phyloP scores from a whole-genome alignment of 768 basidiomycete genomes.

The Podaxis rugospora region DNA sequence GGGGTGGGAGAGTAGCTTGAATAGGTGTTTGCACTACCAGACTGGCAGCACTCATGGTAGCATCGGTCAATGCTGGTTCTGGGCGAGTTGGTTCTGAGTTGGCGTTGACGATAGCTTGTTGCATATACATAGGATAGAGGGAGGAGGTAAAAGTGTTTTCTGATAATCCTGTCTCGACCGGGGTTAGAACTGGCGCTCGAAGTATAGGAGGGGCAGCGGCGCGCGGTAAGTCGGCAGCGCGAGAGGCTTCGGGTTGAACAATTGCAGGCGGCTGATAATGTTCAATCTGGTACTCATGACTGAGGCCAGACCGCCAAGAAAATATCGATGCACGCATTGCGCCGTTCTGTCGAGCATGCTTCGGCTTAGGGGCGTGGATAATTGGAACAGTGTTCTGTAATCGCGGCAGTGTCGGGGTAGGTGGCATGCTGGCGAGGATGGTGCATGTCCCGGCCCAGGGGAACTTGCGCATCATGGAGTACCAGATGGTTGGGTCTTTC shows the following conservation, averaged over 20 bases:
- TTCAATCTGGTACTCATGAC: conserved; percentile 45
- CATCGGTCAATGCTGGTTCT: conserved; percentile 23
- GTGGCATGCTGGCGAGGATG: conserved; percentile 28
- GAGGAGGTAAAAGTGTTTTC: conserved; percentile 17
- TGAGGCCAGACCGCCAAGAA: conserved; percentile 34
- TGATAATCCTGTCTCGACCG: not conserved
- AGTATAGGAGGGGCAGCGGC: conserved; percentile 5
- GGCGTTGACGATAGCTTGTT: conserved; percentile 4
- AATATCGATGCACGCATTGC: conserved; percentile 27
- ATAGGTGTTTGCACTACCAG: conserved; percentile 17
- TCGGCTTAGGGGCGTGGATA: conserved; percentile 41
- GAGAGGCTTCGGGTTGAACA: not conserved
- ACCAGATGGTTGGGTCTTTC: conserved; percentile 49
- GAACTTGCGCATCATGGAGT: conserved; percentile 41
- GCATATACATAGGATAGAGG: conserved; percentile 28
- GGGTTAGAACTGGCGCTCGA: not conserved
- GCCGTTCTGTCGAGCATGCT: conserved; percentile 20
- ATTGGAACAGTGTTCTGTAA: conserved; percentile 34
- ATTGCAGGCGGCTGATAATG: conserved; percentile 29
- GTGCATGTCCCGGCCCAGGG: conserved; percentile 26
- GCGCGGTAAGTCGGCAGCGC: not conserved
- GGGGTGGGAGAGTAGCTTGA: conserved; percentile 20
- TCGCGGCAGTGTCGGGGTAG: conserved; percentile 26
- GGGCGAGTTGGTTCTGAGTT: conserved; percentile 19
- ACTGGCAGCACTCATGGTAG: conserved; percentile 15